Evolutionary conservation across 2,329 filamentous ascomycete species (phyloP).

Genomic region (Fusarium neocosmosporiellum): DNA sequence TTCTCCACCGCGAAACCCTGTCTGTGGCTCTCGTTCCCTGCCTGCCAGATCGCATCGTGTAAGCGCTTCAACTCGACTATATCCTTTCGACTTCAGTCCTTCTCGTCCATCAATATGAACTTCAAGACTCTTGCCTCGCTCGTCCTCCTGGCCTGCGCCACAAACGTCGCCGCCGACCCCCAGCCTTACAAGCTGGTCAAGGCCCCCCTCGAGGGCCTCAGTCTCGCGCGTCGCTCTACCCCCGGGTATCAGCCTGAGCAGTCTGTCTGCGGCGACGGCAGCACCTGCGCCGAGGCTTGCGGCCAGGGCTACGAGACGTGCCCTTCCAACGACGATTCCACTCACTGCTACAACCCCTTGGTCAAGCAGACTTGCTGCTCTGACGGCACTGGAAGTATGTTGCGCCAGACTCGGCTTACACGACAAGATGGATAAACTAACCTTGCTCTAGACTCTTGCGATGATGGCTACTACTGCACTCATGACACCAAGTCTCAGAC

Average conservation of each 20-base stretch:
- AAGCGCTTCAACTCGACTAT: slow-evolving; percentile 18
- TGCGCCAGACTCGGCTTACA: background rate
- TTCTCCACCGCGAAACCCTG: slow-evolving; percentile 38
- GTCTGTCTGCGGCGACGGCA: slow-evolving; percentile 60
- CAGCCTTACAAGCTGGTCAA: slow-evolving; percentile 53
- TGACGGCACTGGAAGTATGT: slow-evolving; percentile 67
- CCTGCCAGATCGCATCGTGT: slow-evolving; percentile 25
- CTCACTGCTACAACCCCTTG: slow-evolving; percentile 69
- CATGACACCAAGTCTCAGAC: slow-evolving; percentile 62
- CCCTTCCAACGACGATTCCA: slow-evolving; percentile 58
- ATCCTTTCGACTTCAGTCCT: slow-evolving; percentile 14
- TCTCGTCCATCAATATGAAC: slow-evolving; percentile 47
- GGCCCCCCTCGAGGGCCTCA: slow-evolving; percentile 52
- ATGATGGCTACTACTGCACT: slow-evolving; percentile 72
- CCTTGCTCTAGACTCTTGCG: slow-evolving; percentile 64
- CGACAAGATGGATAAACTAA: slow-evolving; percentile 22
- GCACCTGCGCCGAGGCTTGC: slow-evolving; percentile 67
- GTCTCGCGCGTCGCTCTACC: slow-evolving; percentile 57
- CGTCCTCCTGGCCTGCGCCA: slow-evolving; percentile 51
- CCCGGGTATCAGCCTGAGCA: slow-evolving; percentile 62
- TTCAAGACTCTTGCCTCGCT: slow-evolving; percentile 48
- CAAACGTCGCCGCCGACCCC: slow-evolving; percentile 45
- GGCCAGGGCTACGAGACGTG: slow-evolving; percentile 63
- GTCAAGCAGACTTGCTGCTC: slow-evolving; percentile 67
- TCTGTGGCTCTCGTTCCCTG: slow-evolving; percentile 38